A percentile compares a stretch with the other conserved stretches of the same genome.
Conservation (phyloP, 495 filamentous ascomycete species). For the Aspergillus ostianus region DNA sequence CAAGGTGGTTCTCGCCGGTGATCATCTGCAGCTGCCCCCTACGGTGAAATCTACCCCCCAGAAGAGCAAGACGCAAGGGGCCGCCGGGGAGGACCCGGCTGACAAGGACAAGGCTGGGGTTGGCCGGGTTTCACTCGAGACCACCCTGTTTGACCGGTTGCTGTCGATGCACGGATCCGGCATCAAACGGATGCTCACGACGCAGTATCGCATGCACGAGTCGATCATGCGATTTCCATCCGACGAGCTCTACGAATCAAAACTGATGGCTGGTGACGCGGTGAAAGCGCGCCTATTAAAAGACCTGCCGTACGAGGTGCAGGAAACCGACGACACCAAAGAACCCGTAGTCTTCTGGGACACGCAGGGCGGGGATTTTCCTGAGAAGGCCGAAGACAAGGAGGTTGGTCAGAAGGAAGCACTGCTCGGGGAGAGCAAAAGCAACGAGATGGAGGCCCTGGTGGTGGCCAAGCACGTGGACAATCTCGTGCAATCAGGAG, state of each 20-base stretch:
- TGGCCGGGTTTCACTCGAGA: slow-evolving; percentile 62
- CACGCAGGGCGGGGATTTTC: slow-evolving; percentile 91
- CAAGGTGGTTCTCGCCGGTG: slow-evolving; percentile 89
- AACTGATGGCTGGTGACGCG: slow-evolving; percentile 72
- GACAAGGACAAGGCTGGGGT: slow-evolving; percentile 21
- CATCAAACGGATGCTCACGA: slow-evolving; percentile 95
- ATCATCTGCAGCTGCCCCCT: slow-evolving; percentile 91
- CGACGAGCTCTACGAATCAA: slow-evolving; percentile 77
- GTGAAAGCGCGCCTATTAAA: slow-evolving; percentile 74
- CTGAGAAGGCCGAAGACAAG: slow-evolving; percentile 56
- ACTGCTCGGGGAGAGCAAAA: slow-evolving; percentile 80
- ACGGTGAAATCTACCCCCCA: slow-evolving; percentile 72
- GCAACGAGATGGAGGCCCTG: slow-evolving; percentile 86
- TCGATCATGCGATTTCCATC: slow-evolving; percentile 94
- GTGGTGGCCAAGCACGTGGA: slow-evolving; percentile 75
- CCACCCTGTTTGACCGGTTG: slow-evolving; percentile 87
- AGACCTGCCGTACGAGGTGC: slow-evolving; percentile 74
- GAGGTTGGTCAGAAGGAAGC: slow-evolving; percentile 50
- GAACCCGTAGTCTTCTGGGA: slow-evolving; percentile 93
- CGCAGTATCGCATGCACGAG: slow-evolving; percentile 98
- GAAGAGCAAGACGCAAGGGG: slow-evolving; percentile 23
- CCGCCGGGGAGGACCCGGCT: slow-evolving; percentile 20
- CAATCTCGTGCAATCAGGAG: slow-evolving; percentile 71
- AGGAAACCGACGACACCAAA: slow-evolving; percentile 80
- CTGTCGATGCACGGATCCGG: slow-evolving; percentile 74